A percentile compares a stretch with the other conserved stretches of the same genome.
phyloP scores from a whole-genome alignment of 805 yeast genomes.

The Wickerhamiella lipophila region DNA sequence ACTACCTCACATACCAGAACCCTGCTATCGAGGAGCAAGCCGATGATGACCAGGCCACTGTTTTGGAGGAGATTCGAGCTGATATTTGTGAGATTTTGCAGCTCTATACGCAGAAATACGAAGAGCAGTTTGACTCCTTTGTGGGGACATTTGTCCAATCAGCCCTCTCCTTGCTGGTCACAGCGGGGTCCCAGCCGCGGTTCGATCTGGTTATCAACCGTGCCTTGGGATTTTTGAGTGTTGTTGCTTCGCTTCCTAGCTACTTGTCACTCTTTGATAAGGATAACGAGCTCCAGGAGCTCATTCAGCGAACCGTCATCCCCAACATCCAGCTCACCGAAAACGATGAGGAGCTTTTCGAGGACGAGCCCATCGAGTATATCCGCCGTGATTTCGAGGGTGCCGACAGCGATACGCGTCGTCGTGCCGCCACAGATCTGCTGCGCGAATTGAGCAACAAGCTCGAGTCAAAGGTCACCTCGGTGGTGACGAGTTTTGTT shows the following conservation, averaged over 20 bases:
- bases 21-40: conserved; percentile 42
- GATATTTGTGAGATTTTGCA: conserved; percentile 75
- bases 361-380: conserved; percentile 91
- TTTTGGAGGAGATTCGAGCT: conserved; percentile 60
- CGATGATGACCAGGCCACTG: conserved; percentile 55
- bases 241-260: conserved; percentile 58
- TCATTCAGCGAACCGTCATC: conserved; percentile 69
- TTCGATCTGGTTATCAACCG: conserved; percentile 76
- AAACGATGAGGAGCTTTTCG: conserved; percentile 82
- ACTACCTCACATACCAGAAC: conserved; percentile 55
- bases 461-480: conserved; percentile 61
- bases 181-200: conserved; percentile 56
- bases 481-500: conserved; percentile 60
- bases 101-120: conserved; percentile 79
- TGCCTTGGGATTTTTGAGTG: conserved; percentile 67
- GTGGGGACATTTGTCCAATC: conserved; percentile 68
- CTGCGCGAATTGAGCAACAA: conserved; percentile 72
- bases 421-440: conserved; percentile 88
- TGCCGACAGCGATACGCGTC: conserved; percentile 80
- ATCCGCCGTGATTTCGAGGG: conserved; percentile 92
- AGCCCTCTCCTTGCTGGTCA: conserved; percentile 63
- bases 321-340: conserved; percentile 83
- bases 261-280: conserved; percentile 50
- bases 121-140: conserved; percentile 71
- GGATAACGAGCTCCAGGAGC: conserved; percentile 53